Evolutionary conservation across 2,329 filamentous ascomycete species (phyloP), one percentile per base, ranked within the genome.

Genomic region (Hypoxylon sp.): DNA sequence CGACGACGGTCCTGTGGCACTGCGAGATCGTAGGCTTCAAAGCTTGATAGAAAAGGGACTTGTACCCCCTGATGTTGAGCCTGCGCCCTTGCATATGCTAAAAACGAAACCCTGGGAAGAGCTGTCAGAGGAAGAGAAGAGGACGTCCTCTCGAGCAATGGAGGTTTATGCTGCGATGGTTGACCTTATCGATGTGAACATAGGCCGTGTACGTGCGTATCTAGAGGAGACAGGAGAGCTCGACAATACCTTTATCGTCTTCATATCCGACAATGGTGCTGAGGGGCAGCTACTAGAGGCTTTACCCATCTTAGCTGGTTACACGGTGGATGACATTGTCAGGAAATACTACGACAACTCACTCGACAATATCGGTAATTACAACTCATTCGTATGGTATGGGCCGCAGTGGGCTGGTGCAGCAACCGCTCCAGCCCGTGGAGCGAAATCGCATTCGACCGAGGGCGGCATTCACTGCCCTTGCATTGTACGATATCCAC

Each of bases 111-210:
- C 64, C 25, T 74, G 72, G 71, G 68, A 67, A 6, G 65, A 73
- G 25, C 47, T 74, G 8, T 27, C 63, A 14, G 70, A 70, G 14
- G 65, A 71, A 16, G 68, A 71, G 14, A 69, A 68, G 32, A 53
- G 25, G 11, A 55, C 62, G 9, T 75, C 75, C 1, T 70, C 73
- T 5, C 65, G 76, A 12, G 71, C 73, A 32, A 79, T 79, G 77
- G 77, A 87, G 67, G 81, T 84, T 8, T 88, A 83, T 59, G 85
- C 85, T 0, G 86, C 79, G 0, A 87, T 88, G 84, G 84, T 87
- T 9, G 84, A 87, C 61, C 80, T 80, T 53, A 86, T 87, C 58
- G 85, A 87, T 61, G 72, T 75, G 41, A 83, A 85, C 52, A 81
- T 87, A 12, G 85, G 85, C 37, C 82, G 83, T 50, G 82, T 87